Evolutionary conservation across 2,329 filamentous ascomycete genomes (phyloP).

Genomic region (Alternaria conjuncta): DNA sequence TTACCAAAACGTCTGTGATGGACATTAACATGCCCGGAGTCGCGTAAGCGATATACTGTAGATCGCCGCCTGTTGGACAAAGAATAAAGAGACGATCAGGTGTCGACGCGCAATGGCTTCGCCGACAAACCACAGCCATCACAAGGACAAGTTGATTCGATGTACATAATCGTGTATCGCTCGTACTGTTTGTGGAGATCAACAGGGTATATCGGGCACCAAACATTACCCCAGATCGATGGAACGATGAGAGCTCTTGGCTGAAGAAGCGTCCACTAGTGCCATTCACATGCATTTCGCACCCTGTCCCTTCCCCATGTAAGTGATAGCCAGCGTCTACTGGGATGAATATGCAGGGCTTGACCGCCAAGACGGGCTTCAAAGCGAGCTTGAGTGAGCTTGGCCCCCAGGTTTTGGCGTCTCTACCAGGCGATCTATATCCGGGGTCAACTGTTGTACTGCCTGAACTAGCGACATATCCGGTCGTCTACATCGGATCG

Average conservation of each 20-base stretch:
- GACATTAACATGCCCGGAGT: not conserved
- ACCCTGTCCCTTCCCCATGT: slow-evolving; percentile 32
- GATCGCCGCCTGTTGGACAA: slow-evolving; percentile 8
- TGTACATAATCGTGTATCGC: slow-evolving; percentile 24
- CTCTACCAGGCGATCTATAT: slow-evolving; percentile 32
- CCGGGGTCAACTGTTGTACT: slow-evolving; percentile 41
- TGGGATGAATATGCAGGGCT: slow-evolving; percentile 32
- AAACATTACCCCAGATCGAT: slow-evolving; percentile 4
- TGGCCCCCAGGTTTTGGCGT: slow-evolving; percentile 40
- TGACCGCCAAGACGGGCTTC: slow-evolving; percentile 20
- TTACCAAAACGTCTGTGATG: slow-evolving; percentile 14
- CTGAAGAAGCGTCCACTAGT: slow-evolving; percentile 22
- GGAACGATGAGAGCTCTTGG: slow-evolving; percentile 15
- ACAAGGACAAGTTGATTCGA: slow-evolving; percentile 20
- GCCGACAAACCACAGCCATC: slow-evolving; percentile 10
- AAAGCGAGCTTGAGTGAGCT: slow-evolving; percentile 36
- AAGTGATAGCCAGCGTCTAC: slow-evolving; percentile 26
- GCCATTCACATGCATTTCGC: slow-evolving; percentile 22
- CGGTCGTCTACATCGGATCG: slow-evolving; percentile 15
- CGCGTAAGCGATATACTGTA: not conserved
- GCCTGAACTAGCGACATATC: slow-evolving; percentile 25
- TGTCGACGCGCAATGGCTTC: slow-evolving; percentile 18
- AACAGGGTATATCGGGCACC: slow-evolving; percentile 30
- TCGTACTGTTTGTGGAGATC: slow-evolving; percentile 13
- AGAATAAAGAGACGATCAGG: slow-evolving; percentile 10